Evolutionary conservation across 2,329 filamentous ascomycete species (phyloP).

Genomic region (Colletotrichum sp.): DNA sequence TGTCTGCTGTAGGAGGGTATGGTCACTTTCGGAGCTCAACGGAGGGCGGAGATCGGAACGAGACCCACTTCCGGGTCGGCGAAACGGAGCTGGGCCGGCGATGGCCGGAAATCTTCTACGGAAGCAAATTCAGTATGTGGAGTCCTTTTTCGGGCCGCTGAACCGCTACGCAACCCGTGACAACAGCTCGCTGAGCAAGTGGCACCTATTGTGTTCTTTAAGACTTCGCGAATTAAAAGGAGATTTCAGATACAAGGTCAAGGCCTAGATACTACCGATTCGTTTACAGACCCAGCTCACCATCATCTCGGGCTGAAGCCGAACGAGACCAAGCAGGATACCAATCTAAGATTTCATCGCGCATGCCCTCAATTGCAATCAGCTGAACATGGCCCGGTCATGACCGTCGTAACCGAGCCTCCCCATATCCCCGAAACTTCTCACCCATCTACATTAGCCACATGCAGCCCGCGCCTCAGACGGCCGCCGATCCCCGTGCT

Average conservation of each 20-base stretch:
- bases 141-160: not conserved
- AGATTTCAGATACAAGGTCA: not conserved
- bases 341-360: rapidly evolving
- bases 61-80: not conserved
- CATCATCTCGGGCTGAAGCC: rapidly evolving
- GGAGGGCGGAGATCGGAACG: rapidly evolving
- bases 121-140: rapidly evolving
- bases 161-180: rapidly evolving
- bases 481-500: not conserved
- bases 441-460: not conserved
- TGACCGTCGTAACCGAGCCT: not conserved
- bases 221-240: not conserved
- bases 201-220: rapidly evolving
- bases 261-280: not conserved
- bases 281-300: not conserved
- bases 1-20: not conserved
- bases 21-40: not conserved
- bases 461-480: not conserved
- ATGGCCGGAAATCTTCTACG: not conserved
- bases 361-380: rapidly evolving
- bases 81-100: not conserved
- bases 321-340: not conserved
- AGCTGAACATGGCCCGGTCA: rapidly evolving
- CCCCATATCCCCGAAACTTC: not conserved
- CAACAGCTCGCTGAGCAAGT: rapidly evolving